phyloP scores from a whole-genome alignment of 805 yeast species.

The Naumovozyma castellii region DNA sequence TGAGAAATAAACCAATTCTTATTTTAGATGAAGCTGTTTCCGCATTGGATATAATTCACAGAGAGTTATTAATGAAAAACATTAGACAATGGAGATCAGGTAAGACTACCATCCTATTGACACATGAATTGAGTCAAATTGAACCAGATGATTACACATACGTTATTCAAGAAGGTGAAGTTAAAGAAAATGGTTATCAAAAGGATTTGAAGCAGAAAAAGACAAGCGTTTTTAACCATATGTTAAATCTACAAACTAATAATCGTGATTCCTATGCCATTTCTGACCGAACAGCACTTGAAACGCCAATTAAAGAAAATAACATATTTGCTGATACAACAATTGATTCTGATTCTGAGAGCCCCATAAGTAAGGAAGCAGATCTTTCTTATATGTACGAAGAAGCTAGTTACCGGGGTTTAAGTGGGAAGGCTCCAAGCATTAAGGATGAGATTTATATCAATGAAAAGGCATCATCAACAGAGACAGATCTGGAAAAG shows the following conservation, averaged over 20 bases:
- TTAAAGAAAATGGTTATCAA: conserved; percentile 39
- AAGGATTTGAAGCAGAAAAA: conserved; percentile 21
- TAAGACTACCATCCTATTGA: conserved; percentile 69
- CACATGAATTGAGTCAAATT: conserved; percentile 66
- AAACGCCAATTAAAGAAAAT: background rate
- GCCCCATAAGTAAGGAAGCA: background rate
- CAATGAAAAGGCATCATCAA: background rate
- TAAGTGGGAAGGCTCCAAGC: conserved; percentile 6
- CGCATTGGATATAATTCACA: conserved; percentile 56
- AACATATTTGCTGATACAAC: background rate
- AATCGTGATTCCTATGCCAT: conserved; percentile 2
- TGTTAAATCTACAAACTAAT: conserved; percentile 6
- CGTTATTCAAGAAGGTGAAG: conserved; percentile 49
- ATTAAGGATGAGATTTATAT: too few relatives aligned
- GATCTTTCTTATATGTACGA: too few relatives aligned
- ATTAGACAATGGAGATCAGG: conserved; percentile 53
- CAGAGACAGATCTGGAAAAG: too few relatives aligned
- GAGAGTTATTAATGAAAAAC: conserved; percentile 37
- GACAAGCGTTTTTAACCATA: conserved; percentile 6
- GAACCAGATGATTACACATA: conserved; percentile 46
- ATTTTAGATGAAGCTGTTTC: conserved; percentile 81
- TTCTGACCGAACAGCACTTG: conserved; percentile 8
- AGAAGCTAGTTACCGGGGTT: too few relatives aligned
- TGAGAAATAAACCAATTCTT: conserved; percentile 65
- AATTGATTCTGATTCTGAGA: background rate